A percentile compares a stretch with the other conserved stretches of the same genome.
Evolutionary conservation across 164 flowering plant genomes (phyloP).

Genomic region (Magnolia officinalis): DNA sequence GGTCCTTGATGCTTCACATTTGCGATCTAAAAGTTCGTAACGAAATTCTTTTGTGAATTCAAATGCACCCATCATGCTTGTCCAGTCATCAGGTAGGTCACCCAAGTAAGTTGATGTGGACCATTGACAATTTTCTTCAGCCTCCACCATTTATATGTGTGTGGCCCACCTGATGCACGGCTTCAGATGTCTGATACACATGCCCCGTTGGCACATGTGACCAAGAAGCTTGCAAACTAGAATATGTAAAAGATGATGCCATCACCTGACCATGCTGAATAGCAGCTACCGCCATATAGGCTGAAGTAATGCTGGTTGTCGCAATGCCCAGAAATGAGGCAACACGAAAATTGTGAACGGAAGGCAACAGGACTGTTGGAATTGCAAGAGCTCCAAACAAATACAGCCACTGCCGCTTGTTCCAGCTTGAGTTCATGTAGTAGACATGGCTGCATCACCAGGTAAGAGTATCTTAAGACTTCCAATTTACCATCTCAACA

Average conservation of each 20-base stretch:
- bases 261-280: slow-evolving; percentile 14
- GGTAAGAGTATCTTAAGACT: not conserved
- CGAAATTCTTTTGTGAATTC: not conserved
- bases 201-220: not conserved
- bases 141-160: not conserved
- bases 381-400: slow-evolving; percentile 8
- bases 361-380: slow-evolving; percentile 12
- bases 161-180: not conserved
- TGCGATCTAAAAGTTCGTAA: not conserved
- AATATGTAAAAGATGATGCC: not conserved
- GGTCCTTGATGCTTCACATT: slow-evolving; percentile 14
- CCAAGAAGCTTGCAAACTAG: not conserved
- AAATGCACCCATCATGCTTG: not conserved
- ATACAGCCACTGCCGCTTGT: slow-evolving; percentile 14
- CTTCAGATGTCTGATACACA: not conserved
- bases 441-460: slow-evolving; percentile 4
- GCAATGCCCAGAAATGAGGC: slow-evolving; percentile 11
- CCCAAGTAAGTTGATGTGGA: not conserved
- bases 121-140: not conserved
- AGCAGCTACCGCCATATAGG: slow-evolving; percentile 10
- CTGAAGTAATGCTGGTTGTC: slow-evolving; percentile 10
- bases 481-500: not conserved
- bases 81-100: not conserved
- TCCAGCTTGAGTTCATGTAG: slow-evolving; percentile 12
- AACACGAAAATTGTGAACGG: slow-evolving; percentile 15